These are phyloP conservation scores for Pisolithus marmoratus DNA, from an alignment of 768 basidiomycete genomes.

Conservation along the genomic window DNA sequence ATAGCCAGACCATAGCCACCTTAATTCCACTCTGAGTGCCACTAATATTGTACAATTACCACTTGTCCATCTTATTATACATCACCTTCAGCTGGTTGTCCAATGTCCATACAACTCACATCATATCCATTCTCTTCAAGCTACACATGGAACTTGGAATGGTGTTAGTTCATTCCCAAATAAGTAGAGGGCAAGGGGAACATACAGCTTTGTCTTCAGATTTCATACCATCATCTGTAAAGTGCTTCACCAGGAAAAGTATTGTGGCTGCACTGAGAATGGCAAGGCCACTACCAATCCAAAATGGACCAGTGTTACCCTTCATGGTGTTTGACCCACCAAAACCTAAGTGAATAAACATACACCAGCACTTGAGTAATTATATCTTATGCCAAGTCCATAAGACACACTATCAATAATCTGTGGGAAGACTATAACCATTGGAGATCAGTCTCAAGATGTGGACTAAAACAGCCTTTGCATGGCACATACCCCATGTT, in stretches of 20 bases:
- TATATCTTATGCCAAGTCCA: no score
- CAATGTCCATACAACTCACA: constrained; percentile 62
- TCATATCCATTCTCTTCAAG: constrained; percentile 77
- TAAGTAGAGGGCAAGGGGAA: constrained; percentile 6
- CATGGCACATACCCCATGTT: constrained; percentile 57
- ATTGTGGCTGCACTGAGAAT: constrained; percentile 71
- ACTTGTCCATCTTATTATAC: no score
- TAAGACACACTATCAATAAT: no score
- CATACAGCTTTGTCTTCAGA: constrained; percentile 64
- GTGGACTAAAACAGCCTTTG: no score
- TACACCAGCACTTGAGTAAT: no score
- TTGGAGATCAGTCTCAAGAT: no score
- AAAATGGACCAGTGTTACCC: constrained; percentile 84
- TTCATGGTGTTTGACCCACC: constrained; percentile 44
- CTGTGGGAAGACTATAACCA: no score
- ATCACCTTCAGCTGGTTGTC: not conserved
- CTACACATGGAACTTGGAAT: constrained; percentile 73
- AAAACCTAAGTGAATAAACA: constrained; percentile 43
- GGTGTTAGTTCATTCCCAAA: not conserved
- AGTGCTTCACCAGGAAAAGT: constrained; percentile 66
- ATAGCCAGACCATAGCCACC: no score
- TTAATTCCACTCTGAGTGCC: no score
- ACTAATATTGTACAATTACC: no score
- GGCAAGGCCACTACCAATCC: constrained; percentile 79
- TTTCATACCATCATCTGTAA: constrained; percentile 72